A percentile compares a stretch with the other conserved stretches of the same genome.
phyloP scores from a whole-genome alignment of 2,329 filamentous ascomycete species.

The Microsporum ferrugineum region DNA sequence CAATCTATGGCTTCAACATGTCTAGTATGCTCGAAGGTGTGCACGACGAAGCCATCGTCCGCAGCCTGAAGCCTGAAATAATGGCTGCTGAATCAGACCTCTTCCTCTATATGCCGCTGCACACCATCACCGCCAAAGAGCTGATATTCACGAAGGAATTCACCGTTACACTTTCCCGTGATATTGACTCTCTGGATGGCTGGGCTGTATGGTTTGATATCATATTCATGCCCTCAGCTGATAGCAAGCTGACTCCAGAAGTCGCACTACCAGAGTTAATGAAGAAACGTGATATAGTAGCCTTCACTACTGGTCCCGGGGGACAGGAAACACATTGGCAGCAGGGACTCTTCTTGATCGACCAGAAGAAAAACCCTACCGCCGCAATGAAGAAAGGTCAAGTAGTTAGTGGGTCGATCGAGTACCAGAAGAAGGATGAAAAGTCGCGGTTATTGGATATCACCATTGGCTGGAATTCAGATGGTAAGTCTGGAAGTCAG shows the following conservation, averaged over 20 bases:
- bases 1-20: slow-evolving; percentile 95
- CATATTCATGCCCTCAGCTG: slow-evolving; percentile 62
- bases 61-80: slow-evolving; percentile 52
- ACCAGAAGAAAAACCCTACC: slow-evolving; percentile 42
- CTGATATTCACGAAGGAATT: slow-evolving; percentile 64
- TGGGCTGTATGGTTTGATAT: slow-evolving; percentile 92
- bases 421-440: slow-evolving; percentile 57
- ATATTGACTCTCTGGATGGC: slow-evolving; percentile 64
- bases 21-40: slow-evolving; percentile 74
- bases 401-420: slow-evolving; percentile 54
- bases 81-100: slow-evolving; percentile 45
- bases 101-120: slow-evolving; percentile 67
- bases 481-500: slow-evolving; percentile 29
- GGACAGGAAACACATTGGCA: slow-evolving; percentile 80
- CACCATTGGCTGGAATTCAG: slow-evolving; percentile 49
- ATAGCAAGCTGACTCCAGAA: slow-evolving; percentile 38
- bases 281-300: slow-evolving; percentile 52
- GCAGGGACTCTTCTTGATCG: slow-evolving; percentile 64
- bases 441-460: slow-evolving; percentile 60
- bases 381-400: slow-evolving; percentile 43
- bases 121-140: slow-evolving; percentile 59
- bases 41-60: slow-evolving; percentile 68
- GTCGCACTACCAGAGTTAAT: slow-evolving; percentile 50
- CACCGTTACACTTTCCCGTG: slow-evolving; percentile 47
- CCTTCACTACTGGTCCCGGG: slow-evolving; percentile 76